A percentile compares a stretch with the other conserved stretches of the same genome.
These are phyloP conservation scores for Sanghuangporus weigelae DNA, from an alignment of 1,284 basidiomycete species.

Conservation along the genomic window DNA sequence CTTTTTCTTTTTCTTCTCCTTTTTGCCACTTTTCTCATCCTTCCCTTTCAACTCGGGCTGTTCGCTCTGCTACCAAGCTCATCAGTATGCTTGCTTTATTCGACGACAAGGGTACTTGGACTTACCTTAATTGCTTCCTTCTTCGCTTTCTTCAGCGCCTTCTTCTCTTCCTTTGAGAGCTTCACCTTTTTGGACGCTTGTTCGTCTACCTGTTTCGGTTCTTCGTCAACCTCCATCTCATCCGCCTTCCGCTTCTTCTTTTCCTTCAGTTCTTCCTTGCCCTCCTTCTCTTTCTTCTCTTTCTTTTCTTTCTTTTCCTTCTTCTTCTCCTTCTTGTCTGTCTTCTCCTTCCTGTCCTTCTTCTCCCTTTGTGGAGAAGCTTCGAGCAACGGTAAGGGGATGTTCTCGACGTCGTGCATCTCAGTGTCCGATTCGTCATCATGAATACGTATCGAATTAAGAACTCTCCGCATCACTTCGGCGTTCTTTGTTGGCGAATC, in stretches of 20 bases:
- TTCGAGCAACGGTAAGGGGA: constrained; percentile 51
- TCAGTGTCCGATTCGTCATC: constrained; percentile 67
- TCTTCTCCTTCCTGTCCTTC: constrained; percentile 53
- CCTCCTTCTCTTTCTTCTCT: constrained; percentile 54
- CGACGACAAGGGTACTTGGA: background rate
- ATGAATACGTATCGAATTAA: constrained; percentile 73
- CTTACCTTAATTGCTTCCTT: constrained; percentile 48
- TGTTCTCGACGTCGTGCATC: constrained; percentile 44
- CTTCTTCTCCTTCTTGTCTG: constrained; percentile 56
- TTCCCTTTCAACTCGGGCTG: constrained; percentile 26
- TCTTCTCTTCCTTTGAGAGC: constrained; percentile 79
- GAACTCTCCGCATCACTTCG: constrained; percentile 59
- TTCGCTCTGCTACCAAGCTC: constrained; percentile 19
- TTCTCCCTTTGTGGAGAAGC: constrained; percentile 47
- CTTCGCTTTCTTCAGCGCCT: constrained; percentile 68
- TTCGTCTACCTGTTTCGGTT: constrained; percentile 45
- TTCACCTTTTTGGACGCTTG: constrained; percentile 66
- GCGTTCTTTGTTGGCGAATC: constrained; percentile 45
- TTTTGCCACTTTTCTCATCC: constrained; percentile 27
- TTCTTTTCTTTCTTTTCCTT: constrained; percentile 54
- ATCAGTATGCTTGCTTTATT: background rate
- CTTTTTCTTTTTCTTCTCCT: constrained; percentile 35
- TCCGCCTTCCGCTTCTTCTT: constrained; percentile 59
- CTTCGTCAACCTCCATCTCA: constrained; percentile 55
- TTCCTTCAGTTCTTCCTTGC: constrained; percentile 48